phyloP scores from a whole-genome alignment of 1,139 yeast genomes.

The Taiozyma onychis region DNA sequence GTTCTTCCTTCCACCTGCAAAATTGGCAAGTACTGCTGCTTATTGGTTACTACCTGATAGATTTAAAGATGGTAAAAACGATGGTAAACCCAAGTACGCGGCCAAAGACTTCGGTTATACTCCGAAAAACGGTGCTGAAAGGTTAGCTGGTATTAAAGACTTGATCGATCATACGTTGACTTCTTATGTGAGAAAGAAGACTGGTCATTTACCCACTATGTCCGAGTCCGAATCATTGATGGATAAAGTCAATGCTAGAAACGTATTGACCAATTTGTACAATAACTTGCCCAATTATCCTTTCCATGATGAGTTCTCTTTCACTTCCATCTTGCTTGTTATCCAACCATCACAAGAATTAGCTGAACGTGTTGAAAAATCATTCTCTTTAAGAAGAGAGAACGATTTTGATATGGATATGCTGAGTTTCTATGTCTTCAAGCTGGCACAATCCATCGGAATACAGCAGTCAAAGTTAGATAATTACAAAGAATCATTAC shows the following conservation, averaged over 20 bases:
- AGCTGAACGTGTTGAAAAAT: conserved; percentile 4
- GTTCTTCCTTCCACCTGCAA: conserved; percentile 36
- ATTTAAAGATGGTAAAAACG: neutral
- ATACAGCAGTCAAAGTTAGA: conserved; percentile 1
- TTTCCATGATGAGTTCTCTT: conserved; percentile 4
- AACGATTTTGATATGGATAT: conserved; percentile 37
- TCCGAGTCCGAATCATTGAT: neutral
- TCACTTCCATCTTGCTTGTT: conserved; percentile 9
- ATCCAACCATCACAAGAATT: conserved; percentile 8
- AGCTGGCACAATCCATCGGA: conserved; percentile 7
- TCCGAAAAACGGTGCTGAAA: neutral
- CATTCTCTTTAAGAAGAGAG: conserved; percentile 4
- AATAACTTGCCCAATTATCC: conserved; percentile 9
- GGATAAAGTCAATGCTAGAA: neutral
- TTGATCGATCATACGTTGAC: neutral
- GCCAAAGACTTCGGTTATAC: neutral
- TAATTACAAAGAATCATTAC: neutral
- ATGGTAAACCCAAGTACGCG: no score
- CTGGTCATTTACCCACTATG: neutral
- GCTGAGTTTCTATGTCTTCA: conserved; percentile 5
- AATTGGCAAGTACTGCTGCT: conserved; percentile 28
- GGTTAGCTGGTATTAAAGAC: neutral
- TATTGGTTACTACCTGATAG: conserved; percentile 19
- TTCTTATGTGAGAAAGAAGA: neutral
- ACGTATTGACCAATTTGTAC: conserved; percentile 14